Conservation (phyloP, 1,284 basidiomycete genomes). For the Ganoderma boninense region DNA sequence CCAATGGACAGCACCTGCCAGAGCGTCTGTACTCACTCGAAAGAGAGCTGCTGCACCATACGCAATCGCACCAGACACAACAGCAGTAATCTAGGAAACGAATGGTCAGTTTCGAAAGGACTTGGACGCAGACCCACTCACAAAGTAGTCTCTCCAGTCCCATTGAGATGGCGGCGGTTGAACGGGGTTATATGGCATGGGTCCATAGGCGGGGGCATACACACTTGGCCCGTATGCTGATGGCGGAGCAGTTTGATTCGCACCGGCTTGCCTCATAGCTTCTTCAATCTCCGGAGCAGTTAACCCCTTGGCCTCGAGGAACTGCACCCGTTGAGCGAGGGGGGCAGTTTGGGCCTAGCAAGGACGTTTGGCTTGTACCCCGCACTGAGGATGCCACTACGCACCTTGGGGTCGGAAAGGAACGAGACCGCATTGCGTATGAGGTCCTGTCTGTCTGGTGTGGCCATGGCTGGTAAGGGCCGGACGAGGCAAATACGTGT, state of each 20-base stretch:
- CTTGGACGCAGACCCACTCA: constrained; percentile 50
- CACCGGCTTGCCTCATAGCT: constrained; percentile 74
- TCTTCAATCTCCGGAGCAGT: constrained; percentile 87
- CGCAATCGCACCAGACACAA: constrained; percentile 89
- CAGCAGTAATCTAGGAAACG: constrained; percentile 83
- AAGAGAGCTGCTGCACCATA: constrained; percentile 91
- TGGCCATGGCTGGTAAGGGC: constrained; percentile 46
- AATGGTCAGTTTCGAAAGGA: not conserved
- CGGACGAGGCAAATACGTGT: not conserved
- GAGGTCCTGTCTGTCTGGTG: constrained; percentile 73
- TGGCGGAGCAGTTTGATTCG: constrained; percentile 37
- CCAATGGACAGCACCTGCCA: constrained; percentile 3
- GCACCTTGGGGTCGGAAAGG: constrained; percentile 78
- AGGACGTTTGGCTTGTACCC: constrained; percentile 9
- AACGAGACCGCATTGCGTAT: constrained; percentile 85
- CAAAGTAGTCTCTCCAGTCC: constrained; percentile 97
- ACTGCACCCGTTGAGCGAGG: constrained; percentile 88
- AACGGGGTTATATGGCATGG: constrained; percentile 49
- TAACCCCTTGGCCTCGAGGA: constrained; percentile 94
- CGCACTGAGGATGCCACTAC: constrained; percentile 15
- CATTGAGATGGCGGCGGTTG: constrained; percentile 59
- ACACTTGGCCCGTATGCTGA: constrained; percentile 37
- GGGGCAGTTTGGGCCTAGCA: constrained; percentile 77
- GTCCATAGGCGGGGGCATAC: constrained; percentile 52
- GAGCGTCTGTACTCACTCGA: constrained; percentile 58